phyloP scores from a whole-genome alignment of 75 land plant species.

The Picea glauca region DNA sequence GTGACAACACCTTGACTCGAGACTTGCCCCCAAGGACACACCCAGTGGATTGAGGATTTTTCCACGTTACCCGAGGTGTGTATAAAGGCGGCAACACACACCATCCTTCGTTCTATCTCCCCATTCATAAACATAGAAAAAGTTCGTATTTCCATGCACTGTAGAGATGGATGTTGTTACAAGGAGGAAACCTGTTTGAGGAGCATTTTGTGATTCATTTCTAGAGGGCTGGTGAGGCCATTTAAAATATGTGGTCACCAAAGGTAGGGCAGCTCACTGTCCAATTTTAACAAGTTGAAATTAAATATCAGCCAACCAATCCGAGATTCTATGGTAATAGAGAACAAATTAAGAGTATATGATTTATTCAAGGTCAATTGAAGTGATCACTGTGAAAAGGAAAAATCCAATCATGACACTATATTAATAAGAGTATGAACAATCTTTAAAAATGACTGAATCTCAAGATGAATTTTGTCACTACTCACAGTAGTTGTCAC shows the following conservation, averaged over 20 bases:
- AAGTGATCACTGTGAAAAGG: not conserved
- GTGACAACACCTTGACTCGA: too few relatives aligned
- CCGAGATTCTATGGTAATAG: not conserved
- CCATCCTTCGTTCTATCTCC: too few relatives aligned
- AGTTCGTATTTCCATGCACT: too few relatives aligned
- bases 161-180: too few relatives aligned
- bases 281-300: not conserved
- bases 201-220: not conserved
- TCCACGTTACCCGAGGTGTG: too few relatives aligned
- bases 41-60: too few relatives aligned
- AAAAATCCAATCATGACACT: not conserved
- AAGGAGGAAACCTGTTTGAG: not conserved
- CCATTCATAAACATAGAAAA: too few relatives aligned
- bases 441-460: not conserved
- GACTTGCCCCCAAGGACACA: too few relatives aligned
- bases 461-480: not conserved
- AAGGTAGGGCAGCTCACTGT: not conserved
- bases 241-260: not conserved
- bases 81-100: too few relatives aligned
- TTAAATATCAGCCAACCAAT: not conserved
- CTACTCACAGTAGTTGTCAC: conserved; percentile 65
- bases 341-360: not conserved
- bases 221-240: not conserved
- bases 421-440: not conserved
- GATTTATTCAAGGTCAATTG: not conserved